phyloP scores from a whole-genome alignment of 768 basidiomycete species.

The Lenzites betulinus region DNA sequence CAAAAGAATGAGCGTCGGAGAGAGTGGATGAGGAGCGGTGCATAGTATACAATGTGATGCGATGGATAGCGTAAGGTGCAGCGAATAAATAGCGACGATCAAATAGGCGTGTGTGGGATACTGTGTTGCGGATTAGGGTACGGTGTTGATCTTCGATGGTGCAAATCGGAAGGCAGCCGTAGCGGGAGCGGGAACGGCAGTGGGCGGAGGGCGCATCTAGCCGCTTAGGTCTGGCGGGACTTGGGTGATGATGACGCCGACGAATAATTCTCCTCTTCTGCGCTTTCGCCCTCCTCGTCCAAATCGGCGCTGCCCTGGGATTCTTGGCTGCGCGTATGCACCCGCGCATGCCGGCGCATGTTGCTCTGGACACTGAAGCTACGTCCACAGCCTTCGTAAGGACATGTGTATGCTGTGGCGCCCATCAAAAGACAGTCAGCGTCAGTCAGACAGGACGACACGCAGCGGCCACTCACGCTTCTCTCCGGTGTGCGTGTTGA shows the following conservation, averaged over 20 bases:
- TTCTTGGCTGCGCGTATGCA: conserved; percentile 47
- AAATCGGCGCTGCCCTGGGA: conserved; percentile 28
- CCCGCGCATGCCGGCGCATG: conserved; percentile 84
- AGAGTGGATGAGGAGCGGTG: conserved; percentile 4
- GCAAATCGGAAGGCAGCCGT: background rate
- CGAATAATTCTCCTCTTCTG: conserved; percentile 32
- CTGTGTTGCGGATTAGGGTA: conserved; percentile 12
- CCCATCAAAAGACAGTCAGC: conserved; percentile 19
- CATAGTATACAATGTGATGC: conserved; percentile 22
- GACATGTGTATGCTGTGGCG: conserved; percentile 68
- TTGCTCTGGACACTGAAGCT: conserved; percentile 87
- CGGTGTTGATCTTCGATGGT: conserved; percentile 8
- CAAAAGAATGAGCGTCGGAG: background rate
- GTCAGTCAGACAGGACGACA: conserved; percentile 3
- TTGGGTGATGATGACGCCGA: conserved; percentile 19
- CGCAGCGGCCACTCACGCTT: conserved; percentile 58
- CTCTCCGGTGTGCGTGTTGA: conserved; percentile 84
- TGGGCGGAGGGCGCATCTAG: background rate
- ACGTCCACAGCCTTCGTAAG: conserved; percentile 73
- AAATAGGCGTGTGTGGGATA: conserved; percentile 6
- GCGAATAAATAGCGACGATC: conserved; percentile 19
- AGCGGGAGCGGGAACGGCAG: background rate
- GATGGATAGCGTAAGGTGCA: conserved; percentile 18
- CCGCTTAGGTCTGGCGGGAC: conserved; percentile 6
- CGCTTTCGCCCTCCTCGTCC: conserved; percentile 46